A percentile compares a stretch with the other conserved stretches of the same genome.
These are phyloP conservation scores for Chalaropsis ovoidea DNA, from an alignment of 2,329 filamentous ascomycete genomes.

Conservation along the genomic window DNA sequence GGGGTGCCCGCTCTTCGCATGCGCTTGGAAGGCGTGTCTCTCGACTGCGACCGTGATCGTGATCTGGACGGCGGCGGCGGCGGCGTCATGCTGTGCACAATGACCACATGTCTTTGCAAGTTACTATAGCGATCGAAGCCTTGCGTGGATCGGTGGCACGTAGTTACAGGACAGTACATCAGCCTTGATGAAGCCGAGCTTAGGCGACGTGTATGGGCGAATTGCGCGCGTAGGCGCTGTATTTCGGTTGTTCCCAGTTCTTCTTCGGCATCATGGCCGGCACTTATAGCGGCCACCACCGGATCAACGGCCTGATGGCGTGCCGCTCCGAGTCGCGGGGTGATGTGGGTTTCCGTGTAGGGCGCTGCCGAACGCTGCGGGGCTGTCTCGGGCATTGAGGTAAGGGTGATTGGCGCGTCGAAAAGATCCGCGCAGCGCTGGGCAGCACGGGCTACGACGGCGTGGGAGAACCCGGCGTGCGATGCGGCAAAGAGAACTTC, in stretches of 20 bases:
- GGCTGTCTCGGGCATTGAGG: slow-evolving; percentile 39
- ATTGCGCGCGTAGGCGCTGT: slow-evolving; percentile 7
- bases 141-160: slow-evolving; percentile 33
- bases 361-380: neutral
- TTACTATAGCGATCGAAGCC: slow-evolving; percentile 35
- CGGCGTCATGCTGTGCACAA: slow-evolving; percentile 32
- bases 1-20: slow-evolving; percentile 14
- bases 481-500: slow-evolving; percentile 73
- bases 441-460: slow-evolving; percentile 57
- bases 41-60: slow-evolving; percentile 31
- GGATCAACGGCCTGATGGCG: slow-evolving; percentile 25
- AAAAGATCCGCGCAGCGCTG: slow-evolving; percentile 69
- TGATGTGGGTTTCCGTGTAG: neutral
- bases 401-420: slow-evolving; percentile 57
- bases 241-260: neutral
- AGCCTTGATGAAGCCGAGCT: slow-evolving; percentile 25
- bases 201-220: neutral
- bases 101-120: slow-evolving; percentile 34
- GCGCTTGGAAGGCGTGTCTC: slow-evolving; percentile 33
- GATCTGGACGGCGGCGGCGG: slow-evolving; percentile 15
- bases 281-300: slow-evolving; percentile 27
- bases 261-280: slow-evolving; percentile 28
- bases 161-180: slow-evolving; percentile 34
- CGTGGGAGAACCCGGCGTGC: slow-evolving; percentile 56
- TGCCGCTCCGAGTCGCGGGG: neutral